These are phyloP conservation scores for Aspergillus sclerotialis DNA, from an alignment of 2,329 filamentous ascomycete genomes.

Conservation along the genomic window DNA sequence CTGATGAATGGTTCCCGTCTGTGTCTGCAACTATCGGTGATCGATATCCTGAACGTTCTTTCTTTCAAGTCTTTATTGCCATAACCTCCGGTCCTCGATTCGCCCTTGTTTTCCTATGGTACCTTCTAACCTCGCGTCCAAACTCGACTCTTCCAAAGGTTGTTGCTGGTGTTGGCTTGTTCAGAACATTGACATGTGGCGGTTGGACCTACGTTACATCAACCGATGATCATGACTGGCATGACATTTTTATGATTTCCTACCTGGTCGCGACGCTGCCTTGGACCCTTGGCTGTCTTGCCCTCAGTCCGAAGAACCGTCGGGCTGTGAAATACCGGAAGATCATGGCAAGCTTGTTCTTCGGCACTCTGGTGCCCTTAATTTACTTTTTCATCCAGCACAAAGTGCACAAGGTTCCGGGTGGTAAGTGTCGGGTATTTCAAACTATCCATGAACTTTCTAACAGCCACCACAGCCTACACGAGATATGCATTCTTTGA, in stretches of 20 bases:
- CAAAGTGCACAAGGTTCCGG: slow-evolving; percentile 88
- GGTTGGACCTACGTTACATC: slow-evolving; percentile 99
- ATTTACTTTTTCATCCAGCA: slow-evolving; percentile 98
- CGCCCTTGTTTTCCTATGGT: slow-evolving; percentile 84
- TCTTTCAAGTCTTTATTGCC: slow-evolving; percentile 96
- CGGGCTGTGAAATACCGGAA: slow-evolving; percentile 83
- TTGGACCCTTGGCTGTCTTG: slow-evolving; percentile 88
- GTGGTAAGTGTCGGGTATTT: slow-evolving; percentile 57
- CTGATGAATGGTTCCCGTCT: slow-evolving; percentile 92
- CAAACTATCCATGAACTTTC: not conserved
- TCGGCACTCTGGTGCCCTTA: slow-evolving; percentile 80
- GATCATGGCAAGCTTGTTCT: slow-evolving; percentile 74
- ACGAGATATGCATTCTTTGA: slow-evolving; percentile 98
- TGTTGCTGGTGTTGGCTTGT: slow-evolving; percentile 69
- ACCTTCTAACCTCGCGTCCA: slow-evolving; percentile 73
- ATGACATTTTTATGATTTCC: slow-evolving; percentile 99
- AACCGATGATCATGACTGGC: slow-evolving; percentile 96
- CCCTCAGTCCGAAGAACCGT: slow-evolving; percentile 77
- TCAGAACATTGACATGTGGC: slow-evolving; percentile 88
- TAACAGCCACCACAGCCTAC: slow-evolving; percentile 59
- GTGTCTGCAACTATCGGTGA: slow-evolving; percentile 97
- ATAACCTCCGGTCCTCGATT: slow-evolving; percentile 93
- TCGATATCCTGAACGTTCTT: slow-evolving; percentile 88
- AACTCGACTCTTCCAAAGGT: slow-evolving; percentile 72
- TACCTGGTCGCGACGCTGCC: slow-evolving; percentile 91